phyloP scores from a whole-genome alignment of 2,329 filamentous ascomycete species.

The Pyrenochaeta sp. region DNA sequence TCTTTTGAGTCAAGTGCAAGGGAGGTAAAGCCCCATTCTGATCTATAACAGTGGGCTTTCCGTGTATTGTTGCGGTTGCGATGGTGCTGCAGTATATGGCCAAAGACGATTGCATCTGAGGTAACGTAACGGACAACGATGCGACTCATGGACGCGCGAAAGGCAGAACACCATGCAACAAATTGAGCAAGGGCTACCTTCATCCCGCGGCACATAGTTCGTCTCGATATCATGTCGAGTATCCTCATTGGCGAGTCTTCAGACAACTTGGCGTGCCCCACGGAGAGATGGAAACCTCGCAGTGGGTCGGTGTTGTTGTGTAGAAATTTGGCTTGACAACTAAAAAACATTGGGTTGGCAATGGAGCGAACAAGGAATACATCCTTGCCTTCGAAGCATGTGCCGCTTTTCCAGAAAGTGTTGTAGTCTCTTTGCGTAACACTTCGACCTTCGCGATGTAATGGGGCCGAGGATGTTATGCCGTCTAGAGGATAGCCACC shows the following conservation, averaged over 20 bases:
- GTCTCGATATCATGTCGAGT: neutral
- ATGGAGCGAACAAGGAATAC: constrained; percentile 10
- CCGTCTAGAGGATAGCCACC: constrained; percentile 1
- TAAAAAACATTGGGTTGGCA: constrained; percentile 55
- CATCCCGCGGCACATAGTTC: neutral
- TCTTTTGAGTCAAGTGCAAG: constrained; percentile 54
- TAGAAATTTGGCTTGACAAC: constrained; percentile 43
- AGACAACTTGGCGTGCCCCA: neutral
- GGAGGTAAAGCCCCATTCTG: constrained; percentile 48
- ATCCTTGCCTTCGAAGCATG: constrained; percentile 13
- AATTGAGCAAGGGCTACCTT: constrained; percentile 57
- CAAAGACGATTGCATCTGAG: constrained; percentile 61
- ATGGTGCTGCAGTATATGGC: constrained; percentile 59
- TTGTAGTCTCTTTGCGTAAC: constrained; percentile 16
- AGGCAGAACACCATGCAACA: constrained; percentile 54
- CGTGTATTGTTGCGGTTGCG: constrained; percentile 26
- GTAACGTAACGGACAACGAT: constrained; percentile 57
- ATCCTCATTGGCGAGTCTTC: neutral
- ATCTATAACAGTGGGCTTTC: constrained; percentile 53
- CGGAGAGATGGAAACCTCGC: constrained; percentile 64
- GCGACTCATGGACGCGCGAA: constrained; percentile 38
- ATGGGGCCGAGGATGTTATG: constrained; percentile 38
- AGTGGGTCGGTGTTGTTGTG: constrained; percentile 62
- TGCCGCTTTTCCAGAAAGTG: constrained; percentile 42
- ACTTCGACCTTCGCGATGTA: constrained; percentile 5